These are phyloP conservation scores for Oryza brachyantha DNA, from an alignment of 176 grass and related monocot species.

Conservation along the genomic window DNA sequence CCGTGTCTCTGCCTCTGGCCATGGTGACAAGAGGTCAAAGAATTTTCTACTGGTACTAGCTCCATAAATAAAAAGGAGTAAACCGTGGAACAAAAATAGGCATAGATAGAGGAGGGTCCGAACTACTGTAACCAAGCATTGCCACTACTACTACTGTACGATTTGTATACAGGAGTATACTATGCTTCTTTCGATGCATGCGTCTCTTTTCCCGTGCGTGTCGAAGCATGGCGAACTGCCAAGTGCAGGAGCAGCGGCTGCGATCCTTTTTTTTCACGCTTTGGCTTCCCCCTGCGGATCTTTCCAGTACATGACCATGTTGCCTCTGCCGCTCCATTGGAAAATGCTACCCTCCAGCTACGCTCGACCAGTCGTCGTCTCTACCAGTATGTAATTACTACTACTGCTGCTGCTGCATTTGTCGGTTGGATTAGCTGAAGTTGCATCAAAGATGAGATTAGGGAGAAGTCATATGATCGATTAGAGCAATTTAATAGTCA, in stretches of 20 bases:
- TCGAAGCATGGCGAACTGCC: background rate
- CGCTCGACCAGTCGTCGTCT: background rate
- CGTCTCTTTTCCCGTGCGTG: background rate
- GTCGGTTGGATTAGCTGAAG: background rate
- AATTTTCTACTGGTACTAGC: background rate
- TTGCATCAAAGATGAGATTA: background rate
- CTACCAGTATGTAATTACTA: background rate
- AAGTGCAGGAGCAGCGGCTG: slow-evolving; percentile 17
- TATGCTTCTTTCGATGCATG: background rate
- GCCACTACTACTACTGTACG: background rate
- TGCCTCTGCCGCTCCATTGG: background rate
- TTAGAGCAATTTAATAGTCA: too few relatives aligned
- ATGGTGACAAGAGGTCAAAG: slow-evolving; percentile 1
- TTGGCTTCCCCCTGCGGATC: background rate
- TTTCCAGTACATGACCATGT: background rate
- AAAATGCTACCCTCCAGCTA: background rate
- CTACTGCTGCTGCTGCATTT: too few relatives aligned
- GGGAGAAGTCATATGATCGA: background rate
- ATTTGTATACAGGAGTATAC: background rate
- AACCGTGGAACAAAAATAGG: background rate
- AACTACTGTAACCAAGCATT: background rate
- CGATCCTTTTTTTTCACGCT: background rate
- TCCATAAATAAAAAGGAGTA: background rate
- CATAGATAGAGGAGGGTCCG: background rate
- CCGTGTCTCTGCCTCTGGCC: slow-evolving; percentile 7